Evolutionary conservation across 2,329 filamentous ascomycete genomes (phyloP).

Genomic region (Biscogniauxia mediterranea): DNA sequence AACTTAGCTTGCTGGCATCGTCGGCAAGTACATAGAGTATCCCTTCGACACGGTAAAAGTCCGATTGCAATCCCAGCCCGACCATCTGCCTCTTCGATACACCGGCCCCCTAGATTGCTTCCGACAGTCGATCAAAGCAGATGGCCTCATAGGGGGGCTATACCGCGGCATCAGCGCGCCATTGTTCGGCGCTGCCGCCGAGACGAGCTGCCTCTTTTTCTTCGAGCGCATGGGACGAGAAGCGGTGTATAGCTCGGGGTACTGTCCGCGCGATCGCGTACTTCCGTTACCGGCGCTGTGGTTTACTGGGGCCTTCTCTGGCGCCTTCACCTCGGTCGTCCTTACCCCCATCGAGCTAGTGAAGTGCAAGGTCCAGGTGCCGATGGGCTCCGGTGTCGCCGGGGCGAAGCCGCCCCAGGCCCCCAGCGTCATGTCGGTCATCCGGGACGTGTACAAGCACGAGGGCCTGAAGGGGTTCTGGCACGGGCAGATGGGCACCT

Average conservation of each 20-base stretch:
- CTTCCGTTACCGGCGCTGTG: slow-evolving; percentile 75
- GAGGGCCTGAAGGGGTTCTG: slow-evolving; percentile 87
- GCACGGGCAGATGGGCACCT: slow-evolving; percentile 89
- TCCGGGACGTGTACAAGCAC: slow-evolving; percentile 76
- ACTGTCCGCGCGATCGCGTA: slow-evolving; percentile 51
- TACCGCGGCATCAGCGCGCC: slow-evolving; percentile 94
- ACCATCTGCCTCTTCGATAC: slow-evolving; percentile 78
- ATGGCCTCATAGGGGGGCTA: slow-evolving; percentile 77
- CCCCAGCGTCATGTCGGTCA: slow-evolving; percentile 67
- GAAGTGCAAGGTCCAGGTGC: slow-evolving; percentile 97
- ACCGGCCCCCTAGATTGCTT: slow-evolving; percentile 91
- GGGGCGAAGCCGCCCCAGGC: slow-evolving; percentile 43
- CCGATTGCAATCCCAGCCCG: slow-evolving; percentile 91
- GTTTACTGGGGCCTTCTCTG: slow-evolving; percentile 79
- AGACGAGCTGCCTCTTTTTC: slow-evolving; percentile 90
- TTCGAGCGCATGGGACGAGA: slow-evolving; percentile 77
- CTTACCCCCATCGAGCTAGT: slow-evolving; percentile 95
- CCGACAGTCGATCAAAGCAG: slow-evolving; percentile 73
- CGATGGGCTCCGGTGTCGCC: slow-evolving; percentile 37
- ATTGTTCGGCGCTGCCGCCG: slow-evolving; percentile 83
- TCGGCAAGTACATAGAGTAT: slow-evolving; percentile 96
- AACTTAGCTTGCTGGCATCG: slow-evolving; percentile 71
- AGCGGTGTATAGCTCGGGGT: slow-evolving; percentile 54
- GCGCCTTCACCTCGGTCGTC: slow-evolving; percentile 84
- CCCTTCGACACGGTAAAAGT: slow-evolving; percentile 99